Percentiles rank a stretch among this genome's conserved stretches.
Conservation (phyloP, 2,329 filamentous ascomycete species). For the Paracamarosporium sp. region DNA sequence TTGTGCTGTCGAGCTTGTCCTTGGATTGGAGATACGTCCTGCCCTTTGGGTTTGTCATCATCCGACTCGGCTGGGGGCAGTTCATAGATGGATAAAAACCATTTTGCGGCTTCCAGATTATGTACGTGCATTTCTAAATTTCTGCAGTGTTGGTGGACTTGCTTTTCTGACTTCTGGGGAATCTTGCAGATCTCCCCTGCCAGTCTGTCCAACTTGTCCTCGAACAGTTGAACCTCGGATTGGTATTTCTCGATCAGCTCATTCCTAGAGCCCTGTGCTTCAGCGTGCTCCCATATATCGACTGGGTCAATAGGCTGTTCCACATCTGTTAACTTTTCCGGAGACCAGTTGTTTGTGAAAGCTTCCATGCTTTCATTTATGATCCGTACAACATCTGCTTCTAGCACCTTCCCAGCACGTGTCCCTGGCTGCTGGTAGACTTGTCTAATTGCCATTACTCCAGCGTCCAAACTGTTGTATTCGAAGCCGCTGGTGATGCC, state of each 20-base stretch:
- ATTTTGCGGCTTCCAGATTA: conserved; percentile 62
- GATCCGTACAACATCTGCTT: conserved; percentile 24
- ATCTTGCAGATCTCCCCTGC: conserved; percentile 24
- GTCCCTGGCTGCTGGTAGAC: neutral
- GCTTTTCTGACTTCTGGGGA: conserved; percentile 59
- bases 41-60: neutral
- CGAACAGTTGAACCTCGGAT: conserved; percentile 20
- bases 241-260: conserved; percentile 19
- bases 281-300: conserved; percentile 28
- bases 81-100: conserved; percentile 44
- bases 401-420: conserved; percentile 15
- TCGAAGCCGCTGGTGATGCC: neutral
- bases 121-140: conserved; percentile 71
- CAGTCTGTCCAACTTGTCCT: conserved; percentile 22
- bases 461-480: neutral
- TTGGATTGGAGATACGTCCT: neutral
- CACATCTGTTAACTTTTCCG: conserved; percentile 17
- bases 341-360: conserved; percentile 27
- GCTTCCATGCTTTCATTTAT: conserved; percentile 35
- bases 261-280: conserved; percentile 18
- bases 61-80: neutral
- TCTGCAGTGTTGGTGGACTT: conserved; percentile 63
- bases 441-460: neutral
- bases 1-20: neutral
- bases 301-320: conserved; percentile 19